phyloP scores from a whole-genome alignment of 495 filamentous ascomycete species.

The Hypomontagnella submonticulosa region DNA sequence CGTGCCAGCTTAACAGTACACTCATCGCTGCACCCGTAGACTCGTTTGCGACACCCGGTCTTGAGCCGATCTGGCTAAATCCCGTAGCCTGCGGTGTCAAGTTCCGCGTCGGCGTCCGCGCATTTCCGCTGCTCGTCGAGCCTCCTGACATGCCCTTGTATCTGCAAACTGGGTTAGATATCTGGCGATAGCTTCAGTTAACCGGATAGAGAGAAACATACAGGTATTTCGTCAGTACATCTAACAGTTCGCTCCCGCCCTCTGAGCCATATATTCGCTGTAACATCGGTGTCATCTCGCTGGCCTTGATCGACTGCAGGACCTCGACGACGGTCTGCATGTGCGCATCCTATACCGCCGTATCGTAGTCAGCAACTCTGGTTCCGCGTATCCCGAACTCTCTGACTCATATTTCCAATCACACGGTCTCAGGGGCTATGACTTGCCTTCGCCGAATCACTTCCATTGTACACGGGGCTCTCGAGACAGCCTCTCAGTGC shows the following conservation, averaged over 20 bases:
- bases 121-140: conserved; percentile 45
- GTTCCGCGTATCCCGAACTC: neutral
- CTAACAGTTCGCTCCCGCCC: conserved; percentile 76
- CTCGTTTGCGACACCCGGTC: conserved; percentile 72
- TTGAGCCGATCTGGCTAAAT: conserved; percentile 82
- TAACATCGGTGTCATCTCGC: conserved; percentile 88
- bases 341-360: conserved; percentile 71
- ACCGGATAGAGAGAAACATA: conserved; percentile 49
- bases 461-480: conserved; percentile 67
- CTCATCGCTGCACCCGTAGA: conserved; percentile 90
- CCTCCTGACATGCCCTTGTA: conserved; percentile 84
- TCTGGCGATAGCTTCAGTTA: neutral
- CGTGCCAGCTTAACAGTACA: conserved; percentile 93
- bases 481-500: conserved; percentile 83
- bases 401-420: neutral
- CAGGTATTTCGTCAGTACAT: conserved; percentile 83
- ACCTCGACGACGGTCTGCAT: conserved; percentile 85
- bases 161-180: conserved; percentile 48
- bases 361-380: conserved; percentile 23
- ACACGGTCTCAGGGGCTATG: conserved; percentile 7
- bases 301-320: conserved; percentile 87
- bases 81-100: conserved; percentile 82
- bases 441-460: conserved; percentile 76
- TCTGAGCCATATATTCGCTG: conserved; percentile 75
- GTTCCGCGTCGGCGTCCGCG: conserved; percentile 55